Base-by-base conservation (phyloP, 2,329 filamentous ascomycete genomes). In the Cercospora citrullina region DNA sequence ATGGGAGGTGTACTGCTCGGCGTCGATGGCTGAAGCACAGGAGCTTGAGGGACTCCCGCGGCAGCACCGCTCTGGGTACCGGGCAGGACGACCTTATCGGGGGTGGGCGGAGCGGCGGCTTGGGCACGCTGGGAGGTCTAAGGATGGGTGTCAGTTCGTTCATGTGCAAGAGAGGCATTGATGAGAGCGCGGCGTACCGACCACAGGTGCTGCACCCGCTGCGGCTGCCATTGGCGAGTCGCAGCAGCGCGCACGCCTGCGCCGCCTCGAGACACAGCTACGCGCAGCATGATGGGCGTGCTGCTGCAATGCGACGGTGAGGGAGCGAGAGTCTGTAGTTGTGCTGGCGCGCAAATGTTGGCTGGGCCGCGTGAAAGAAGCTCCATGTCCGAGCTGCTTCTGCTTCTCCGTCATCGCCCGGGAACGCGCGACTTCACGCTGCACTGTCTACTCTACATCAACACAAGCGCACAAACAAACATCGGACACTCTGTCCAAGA, bases 51-150 rank as follows among this genome's bases (percentile, higher is more conserved):
- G 3, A 79, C 74, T 26, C 74, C 75, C 42, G 75, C 72, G 39
- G 72, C 72, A 8, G 71, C 70, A 21, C 67, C 65, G 67, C 75
- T 78, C 36, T 75, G 72, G 14, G 73, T 72, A 33, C 77, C 77
- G 16, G 78, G 78, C 5, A 79, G 73, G 30, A 79, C 74, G 30
- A 72, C 75, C 71, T 78, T 73, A 53, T 79, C 77, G 10, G 76
- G 70, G 3, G 62, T 64, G 30, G 72, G 70, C 57, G 69, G 70
- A 12, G 66, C 67, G 66, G 78, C 76, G 66, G 75, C 77, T 59
- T 75, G 76, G 59, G 71, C 68, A 67, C 75, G 73, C 76, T 78
- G 66, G 8, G 55, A 42, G 51, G 36, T 39, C 57, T 57, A 26
- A 14, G 18, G 26, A 30, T 2, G 65, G 18, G 6, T 10, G n/a